Percentiles rank a stretch among this genome's conserved stretches.
These are phyloP conservation scores for Kurtzmaniella natalensis DNA, from an alignment of 1,139 yeast genomes.

Conservation along the genomic window DNA sequence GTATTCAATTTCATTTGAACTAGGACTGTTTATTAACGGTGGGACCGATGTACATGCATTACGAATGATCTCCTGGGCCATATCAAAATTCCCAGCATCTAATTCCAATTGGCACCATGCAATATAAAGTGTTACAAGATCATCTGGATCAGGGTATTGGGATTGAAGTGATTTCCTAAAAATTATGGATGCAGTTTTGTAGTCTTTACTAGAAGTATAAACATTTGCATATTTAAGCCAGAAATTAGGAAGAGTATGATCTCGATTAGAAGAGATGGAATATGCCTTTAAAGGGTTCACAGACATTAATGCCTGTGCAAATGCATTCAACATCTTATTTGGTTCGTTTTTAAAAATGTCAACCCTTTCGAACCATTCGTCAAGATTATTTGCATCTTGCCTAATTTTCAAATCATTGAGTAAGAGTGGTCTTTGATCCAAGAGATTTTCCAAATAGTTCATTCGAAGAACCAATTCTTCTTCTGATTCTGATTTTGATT, in stretches of 20 bases:
- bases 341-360: slow-evolving; percentile 35
- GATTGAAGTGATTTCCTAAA: slow-evolving; percentile 67
- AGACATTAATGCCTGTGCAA: slow-evolving; percentile 60
- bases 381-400: slow-evolving; percentile 58
- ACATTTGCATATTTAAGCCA: slow-evolving; percentile 72
- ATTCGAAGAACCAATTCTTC: slow-evolving; percentile 40
- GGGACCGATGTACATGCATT: slow-evolving; percentile 24
- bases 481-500: slow-evolving; percentile 13
- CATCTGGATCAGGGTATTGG: slow-evolving; percentile 59
- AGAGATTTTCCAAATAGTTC: slow-evolving; percentile 49
- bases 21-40: slow-evolving; percentile 24
- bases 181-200: slow-evolving; percentile 59
- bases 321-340: slow-evolving; percentile 49
- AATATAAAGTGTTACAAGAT: slow-evolving; percentile 63
- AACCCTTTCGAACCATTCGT: slow-evolving; percentile 65
- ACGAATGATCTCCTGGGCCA: slow-evolving; percentile 52
- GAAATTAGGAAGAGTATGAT: slow-evolving; percentile 42
- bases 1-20: slow-evolving; percentile 22
- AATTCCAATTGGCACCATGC: slow-evolving; percentile 71
- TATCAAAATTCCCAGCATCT: slow-evolving; percentile 43
- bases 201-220: slow-evolving; percentile 54
- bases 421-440: slow-evolving; percentile 51
- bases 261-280: slow-evolving; percentile 16
- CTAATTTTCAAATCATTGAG: slow-evolving; percentile 65
- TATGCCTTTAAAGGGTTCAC: slow-evolving; percentile 59